phyloP scores from a whole-genome alignment of 352 stramenopile genomes.

The Globisporangium sylvaticum region DNA sequence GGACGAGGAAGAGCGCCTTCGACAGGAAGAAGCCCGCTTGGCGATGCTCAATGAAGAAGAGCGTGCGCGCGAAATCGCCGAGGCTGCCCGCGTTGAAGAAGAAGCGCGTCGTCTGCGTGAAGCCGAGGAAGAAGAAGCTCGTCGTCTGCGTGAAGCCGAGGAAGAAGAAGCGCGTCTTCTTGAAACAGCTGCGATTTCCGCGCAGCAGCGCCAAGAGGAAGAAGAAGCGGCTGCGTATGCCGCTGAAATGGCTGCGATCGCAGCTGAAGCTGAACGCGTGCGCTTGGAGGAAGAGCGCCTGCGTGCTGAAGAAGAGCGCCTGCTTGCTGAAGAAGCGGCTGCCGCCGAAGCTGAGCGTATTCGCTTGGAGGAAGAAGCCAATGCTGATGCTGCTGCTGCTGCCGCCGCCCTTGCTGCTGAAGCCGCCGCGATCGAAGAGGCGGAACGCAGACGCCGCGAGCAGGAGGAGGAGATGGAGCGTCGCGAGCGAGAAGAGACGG shows the following conservation, averaged over 20 bases:
- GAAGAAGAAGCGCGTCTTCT: background rate
- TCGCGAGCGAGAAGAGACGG: conserved; percentile 22
- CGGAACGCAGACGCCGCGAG: conserved; percentile 4
- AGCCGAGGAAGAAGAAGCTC: conserved; percentile 7
- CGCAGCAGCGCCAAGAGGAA: conserved; percentile 33
- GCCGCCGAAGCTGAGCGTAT: conserved; percentile 4
- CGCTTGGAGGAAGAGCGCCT: conserved; percentile 25
- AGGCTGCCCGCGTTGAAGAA: conserved; percentile 1
- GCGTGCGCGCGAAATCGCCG: conserved; percentile 4
- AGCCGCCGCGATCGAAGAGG: conserved; percentile 14
- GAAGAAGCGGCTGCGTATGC: conserved; percentile 32
- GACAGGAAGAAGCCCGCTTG: conserved; percentile 14
- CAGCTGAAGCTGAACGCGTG: conserved; percentile 27
- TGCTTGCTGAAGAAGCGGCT: conserved; percentile 15
- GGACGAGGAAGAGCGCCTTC: conserved; percentile 13
- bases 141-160: background rate
- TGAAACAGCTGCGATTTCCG: conserved; percentile 12
- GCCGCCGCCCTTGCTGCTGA: conserved; percentile 9
- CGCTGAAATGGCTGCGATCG: conserved; percentile 11
- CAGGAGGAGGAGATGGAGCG: conserved; percentile 22
- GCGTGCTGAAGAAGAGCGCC: conserved; percentile 16
- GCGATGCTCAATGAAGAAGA: conserved; percentile 5
- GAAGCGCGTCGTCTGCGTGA: conserved; percentile 6
- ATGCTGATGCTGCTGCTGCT: conserved; percentile 10
- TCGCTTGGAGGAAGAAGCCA: background rate